Conservation (phyloP, 441 rosid genomes). For the Pelargonium cotyledonis region DNA sequence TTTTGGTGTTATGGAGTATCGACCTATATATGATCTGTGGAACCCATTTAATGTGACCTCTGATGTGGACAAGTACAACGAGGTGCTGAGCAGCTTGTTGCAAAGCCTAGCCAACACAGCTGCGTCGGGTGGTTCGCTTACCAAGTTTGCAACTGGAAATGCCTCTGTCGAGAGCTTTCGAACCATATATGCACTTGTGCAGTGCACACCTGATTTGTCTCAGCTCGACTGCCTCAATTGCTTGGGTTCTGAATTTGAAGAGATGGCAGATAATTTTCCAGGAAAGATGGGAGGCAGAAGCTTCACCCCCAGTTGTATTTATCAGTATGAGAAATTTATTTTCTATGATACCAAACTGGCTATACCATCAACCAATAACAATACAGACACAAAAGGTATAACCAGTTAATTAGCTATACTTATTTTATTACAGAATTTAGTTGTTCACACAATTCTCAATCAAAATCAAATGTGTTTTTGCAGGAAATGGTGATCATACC, state of each 20-base stretch:
- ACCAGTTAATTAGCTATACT: not conserved
- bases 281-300: slow-evolving; percentile 31
- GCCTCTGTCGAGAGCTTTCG: slow-evolving; percentile 20
- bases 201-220: slow-evolving; percentile 49
- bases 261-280: slow-evolving; percentile 27
- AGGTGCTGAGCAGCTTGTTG: slow-evolving; percentile 27
- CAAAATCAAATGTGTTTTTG: not conserved
- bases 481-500: not conserved
- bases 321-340: slow-evolving; percentile 27
- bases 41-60: slow-evolving; percentile 18
- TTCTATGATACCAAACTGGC: slow-evolving; percentile 15
- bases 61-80: slow-evolving; percentile 28
- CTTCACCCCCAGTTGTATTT: slow-evolving; percentile 32
- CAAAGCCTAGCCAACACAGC: slow-evolving; percentile 21
- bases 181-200: slow-evolving; percentile 40
- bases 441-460: not conserved
- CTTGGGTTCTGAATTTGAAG: slow-evolving; percentile 16
- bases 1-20: slow-evolving; percentile 14
- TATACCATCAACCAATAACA: not conserved
- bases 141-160: slow-evolving; percentile 38
- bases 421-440: not conserved
- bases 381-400: not conserved
- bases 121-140: slow-evolving; percentile 27
- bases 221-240: slow-evolving; percentile 36
- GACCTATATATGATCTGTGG: not conserved